phyloP scores from a whole-genome alignment of 192 early-diverging fungal genomes.

The Linderina pennispora region DNA sequence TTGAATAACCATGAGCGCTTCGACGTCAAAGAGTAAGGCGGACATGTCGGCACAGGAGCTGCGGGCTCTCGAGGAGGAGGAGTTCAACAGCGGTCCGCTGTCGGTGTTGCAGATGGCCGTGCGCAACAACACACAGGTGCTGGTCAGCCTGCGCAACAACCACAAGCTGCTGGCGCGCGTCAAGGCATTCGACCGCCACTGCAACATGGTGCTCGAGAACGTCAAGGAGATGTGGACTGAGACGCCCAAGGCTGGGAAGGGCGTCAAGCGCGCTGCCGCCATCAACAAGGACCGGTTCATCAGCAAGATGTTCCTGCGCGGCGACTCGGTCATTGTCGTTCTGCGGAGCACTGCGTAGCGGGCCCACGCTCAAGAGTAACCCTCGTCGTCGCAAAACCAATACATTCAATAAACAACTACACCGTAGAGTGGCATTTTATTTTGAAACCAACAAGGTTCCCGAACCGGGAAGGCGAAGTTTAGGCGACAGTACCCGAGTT shows the following conservation, averaged over 20 bases:
- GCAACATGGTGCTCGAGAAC: constrained; percentile 99
- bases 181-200: constrained; percentile 99
- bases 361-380: too few species aligned
- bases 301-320: constrained; percentile 96
- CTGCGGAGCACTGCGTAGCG: constrained; percentile 31
- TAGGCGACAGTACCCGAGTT: constrained; percentile 75
- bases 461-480: too few species aligned
- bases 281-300: constrained; percentile 99
- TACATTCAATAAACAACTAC: too few species aligned
- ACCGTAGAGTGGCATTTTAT: too few species aligned
- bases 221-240: constrained; percentile 99
- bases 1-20: constrained; percentile 42
- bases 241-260: constrained; percentile 83
- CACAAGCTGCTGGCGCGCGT: constrained; percentile 94
- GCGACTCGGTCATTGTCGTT: constrained; percentile 91
- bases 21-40: constrained; percentile 42
- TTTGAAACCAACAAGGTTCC: too few species aligned
- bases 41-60: constrained; percentile 71
- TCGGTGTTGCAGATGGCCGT: constrained; percentile 92
- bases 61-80: constrained; percentile 79
- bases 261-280: constrained; percentile 86
- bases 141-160: constrained; percentile 97
- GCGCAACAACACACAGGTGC: constrained; percentile 92
- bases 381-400: too few species aligned
- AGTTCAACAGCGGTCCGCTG: constrained; percentile 95